phyloP scores from a whole-genome alignment of 768 basidiomycete genomes.

The Amanita polypyramis region DNA sequence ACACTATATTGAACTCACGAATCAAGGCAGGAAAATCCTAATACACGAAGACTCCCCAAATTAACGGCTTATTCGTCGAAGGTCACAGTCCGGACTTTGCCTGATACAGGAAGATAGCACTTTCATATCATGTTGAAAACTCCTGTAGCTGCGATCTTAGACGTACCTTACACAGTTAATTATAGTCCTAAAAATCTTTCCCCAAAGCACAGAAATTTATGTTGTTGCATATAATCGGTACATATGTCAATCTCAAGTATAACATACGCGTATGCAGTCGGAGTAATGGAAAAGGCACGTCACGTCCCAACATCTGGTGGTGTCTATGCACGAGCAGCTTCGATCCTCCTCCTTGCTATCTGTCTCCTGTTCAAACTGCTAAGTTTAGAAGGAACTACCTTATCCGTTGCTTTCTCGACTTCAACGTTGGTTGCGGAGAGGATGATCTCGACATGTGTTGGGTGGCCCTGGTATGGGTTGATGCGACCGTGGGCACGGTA shows the following conservation, averaged over 20 bases:
- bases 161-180: too few species aligned
- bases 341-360: slow-evolving; percentile 78
- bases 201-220: too few species aligned
- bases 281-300: background rate
- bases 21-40: background rate
- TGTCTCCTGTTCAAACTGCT: slow-evolving; percentile 76
- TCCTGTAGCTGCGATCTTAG: too few species aligned
- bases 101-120: background rate
- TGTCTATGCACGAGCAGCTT: slow-evolving; percentile 44
- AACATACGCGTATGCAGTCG: background rate
- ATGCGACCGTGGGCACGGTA: slow-evolving; percentile 97
- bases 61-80: background rate
- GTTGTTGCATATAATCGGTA: background rate
- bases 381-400: slow-evolving; percentile 41
- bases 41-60: background rate
- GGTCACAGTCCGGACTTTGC: background rate
- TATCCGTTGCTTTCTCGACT: slow-evolving; percentile 90
- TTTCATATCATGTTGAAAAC: too few species aligned
- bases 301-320: background rate
- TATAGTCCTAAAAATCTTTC: too few species aligned
- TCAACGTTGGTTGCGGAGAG: slow-evolving; percentile 68
- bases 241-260: background rate
- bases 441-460: slow-evolving; percentile 93
- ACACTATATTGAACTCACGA: background rate
- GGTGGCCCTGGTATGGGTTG: slow-evolving; percentile 99